Evolutionary conservation across 2,329 filamentous ascomycete genomes (phyloP), one percentile per base, ranked within the genome.

Genomic region (Talaromyces sp.): DNA sequence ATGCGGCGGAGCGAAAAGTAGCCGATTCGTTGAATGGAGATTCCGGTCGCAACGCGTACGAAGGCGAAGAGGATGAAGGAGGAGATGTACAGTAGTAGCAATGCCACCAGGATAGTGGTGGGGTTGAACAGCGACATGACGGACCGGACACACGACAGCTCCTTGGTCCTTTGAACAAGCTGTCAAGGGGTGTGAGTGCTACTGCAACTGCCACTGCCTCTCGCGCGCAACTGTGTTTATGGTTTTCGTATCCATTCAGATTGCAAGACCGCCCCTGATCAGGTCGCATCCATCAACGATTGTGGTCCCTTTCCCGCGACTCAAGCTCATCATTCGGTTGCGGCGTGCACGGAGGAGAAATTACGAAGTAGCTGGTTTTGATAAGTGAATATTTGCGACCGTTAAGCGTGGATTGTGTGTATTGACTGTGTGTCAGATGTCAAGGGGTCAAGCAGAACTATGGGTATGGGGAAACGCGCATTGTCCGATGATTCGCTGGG

Each of bases 31-130:
- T 99, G 96, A 69, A 99, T 97, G 6, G 95, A 99, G 65, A 99
- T 84, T 67, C 95, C 95, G 41, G 94, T 98, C 67, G 94, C 84
- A 71, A 98, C 93, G 70, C 95, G 92, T 69, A 99, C 81, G 71
- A 98, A 86, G 73, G 95, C 95, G 78, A 99, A 97, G 66, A 97
- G 78, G 67, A 99, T 89, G 75, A 99, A 99, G 68, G 94, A 93
- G 68, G 88, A 90, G 52, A 99, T 86, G 81, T 98, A 99, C 68
- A 92, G 82, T 69, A 98, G 85, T 72, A 98, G 88, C 75, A 93
- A 73, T 71, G 96, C 84, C 76, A 94, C 94, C 73, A 96, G 87
- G 69, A 97, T 81, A 76, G 97, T 97, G 70, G 94, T 91, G 71
- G 90, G 89, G 68, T 77, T 82, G 69, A 81, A 77, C 65, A 82